A percentile compares a stretch with the other conserved stretches of the same genome.
phyloP scores from a whole-genome alignment of 2,329 filamentous ascomycete species.

The Teratosphaeria destructans region DNA sequence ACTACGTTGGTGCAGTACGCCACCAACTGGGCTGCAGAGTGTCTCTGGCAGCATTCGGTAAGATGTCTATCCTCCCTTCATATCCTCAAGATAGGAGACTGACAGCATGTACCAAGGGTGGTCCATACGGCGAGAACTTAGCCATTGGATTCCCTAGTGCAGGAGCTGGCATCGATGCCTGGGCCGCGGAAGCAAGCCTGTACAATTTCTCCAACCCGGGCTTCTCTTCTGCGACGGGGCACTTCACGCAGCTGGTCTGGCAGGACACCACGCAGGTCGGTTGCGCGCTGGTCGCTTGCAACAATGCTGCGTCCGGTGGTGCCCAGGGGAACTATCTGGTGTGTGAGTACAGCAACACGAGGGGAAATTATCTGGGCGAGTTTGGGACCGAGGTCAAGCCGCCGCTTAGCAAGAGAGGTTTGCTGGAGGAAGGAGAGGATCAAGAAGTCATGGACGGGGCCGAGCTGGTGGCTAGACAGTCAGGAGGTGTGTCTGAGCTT shows the following conservation, averaged over 20 bases:
- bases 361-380: conserved; percentile 27
- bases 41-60: conserved; percentile 23
- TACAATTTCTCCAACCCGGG: conserved; percentile 18
- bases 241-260: conserved; percentile 28
- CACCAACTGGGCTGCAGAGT: conserved; percentile 16
- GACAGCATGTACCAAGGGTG: conserved; percentile 9
- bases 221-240: conserved; percentile 19
- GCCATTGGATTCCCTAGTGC: conserved; percentile 16
- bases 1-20: conserved; percentile 18
- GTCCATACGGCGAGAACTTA: conserved; percentile 24
- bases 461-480: conserved; percentile 7
- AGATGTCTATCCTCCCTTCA: background rate
- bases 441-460: background rate
- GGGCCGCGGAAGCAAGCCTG: conserved; percentile 20
- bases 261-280: conserved; percentile 20
- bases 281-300: conserved; percentile 17
- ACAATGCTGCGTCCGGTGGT: conserved; percentile 8
- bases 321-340: conserved; percentile 21
- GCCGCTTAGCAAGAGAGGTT: conserved; percentile 11
- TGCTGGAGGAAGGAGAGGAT: conserved; percentile 4
- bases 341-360: conserved; percentile 28
- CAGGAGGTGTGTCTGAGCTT: background rate
- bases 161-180: conserved; percentile 19
- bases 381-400: conserved; percentile 26
- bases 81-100: too few relatives aligned